Percentiles rank a stretch among this genome's conserved stretches.
Conservation (phyloP, 257 asterid species). For the Salvia miltiorrhiza region DNA sequence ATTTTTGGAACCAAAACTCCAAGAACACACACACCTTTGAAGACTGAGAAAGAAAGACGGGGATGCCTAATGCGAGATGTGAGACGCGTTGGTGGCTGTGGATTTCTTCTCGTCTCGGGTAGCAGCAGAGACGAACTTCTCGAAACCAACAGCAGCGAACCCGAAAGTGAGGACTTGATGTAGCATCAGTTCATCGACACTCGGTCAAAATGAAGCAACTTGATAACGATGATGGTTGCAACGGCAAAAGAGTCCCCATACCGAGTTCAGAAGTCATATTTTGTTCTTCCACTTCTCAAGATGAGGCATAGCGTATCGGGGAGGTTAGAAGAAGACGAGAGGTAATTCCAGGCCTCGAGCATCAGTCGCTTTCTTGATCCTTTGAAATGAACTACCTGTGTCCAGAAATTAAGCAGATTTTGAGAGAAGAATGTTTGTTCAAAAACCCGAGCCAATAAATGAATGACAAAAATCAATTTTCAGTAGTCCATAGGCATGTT, state of each 20-base stretch:
- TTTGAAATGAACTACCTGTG: slow-evolving; percentile 91
- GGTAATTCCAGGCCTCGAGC: slow-evolving; percentile 91
- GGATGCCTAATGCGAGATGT: neutral
- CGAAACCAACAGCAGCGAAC: neutral
- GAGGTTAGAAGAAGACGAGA: slow-evolving; percentile 41
- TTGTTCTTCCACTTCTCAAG: slow-evolving; percentile 82
- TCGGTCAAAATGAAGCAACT: neutral
- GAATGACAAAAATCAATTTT: neutral
- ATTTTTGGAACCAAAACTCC: slow-evolving; percentile 1
- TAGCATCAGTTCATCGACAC: neutral
- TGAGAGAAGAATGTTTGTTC: neutral
- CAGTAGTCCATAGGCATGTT: neutral
- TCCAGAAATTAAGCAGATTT: slow-evolving; percentile 16
- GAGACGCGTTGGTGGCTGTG: neutral
- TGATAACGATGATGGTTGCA: slow-evolving; percentile 9
- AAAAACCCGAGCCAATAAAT: neutral
- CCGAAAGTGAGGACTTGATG: neutral
- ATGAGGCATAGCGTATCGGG: slow-evolving; percentile 87
- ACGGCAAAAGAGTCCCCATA: neutral
- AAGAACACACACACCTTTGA: neutral
- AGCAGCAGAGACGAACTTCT: neutral
- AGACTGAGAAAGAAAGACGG: neutral
- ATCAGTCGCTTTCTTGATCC: slow-evolving; percentile 94
- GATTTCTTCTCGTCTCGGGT: neutral
- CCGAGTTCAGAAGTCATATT: slow-evolving; percentile 63